Conservation (phyloP, 2,329 filamentous ascomycete genomes). For the Colletotrichum sp. region DNA sequence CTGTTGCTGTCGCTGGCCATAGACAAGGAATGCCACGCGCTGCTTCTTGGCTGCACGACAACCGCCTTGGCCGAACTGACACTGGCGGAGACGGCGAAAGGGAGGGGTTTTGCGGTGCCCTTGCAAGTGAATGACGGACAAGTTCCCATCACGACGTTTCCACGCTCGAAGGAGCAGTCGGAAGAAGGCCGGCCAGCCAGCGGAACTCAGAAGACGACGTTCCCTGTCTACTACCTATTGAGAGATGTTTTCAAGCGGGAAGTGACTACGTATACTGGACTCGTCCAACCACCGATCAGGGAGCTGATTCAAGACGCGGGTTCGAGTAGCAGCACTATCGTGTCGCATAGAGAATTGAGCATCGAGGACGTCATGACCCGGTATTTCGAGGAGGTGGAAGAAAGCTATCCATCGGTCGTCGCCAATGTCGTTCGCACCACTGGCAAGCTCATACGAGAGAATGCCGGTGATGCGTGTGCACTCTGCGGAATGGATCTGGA, state of each 20-base stretch:
- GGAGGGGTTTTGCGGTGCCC: conserved; percentile 82
- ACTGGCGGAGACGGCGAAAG: conserved; percentile 88
- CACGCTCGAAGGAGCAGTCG: background rate
- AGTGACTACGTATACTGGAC: conserved; percentile 67
- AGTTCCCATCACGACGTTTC: conserved; percentile 29
- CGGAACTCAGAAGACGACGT: conserved; percentile 24
- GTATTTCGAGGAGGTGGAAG: conserved; percentile 87
- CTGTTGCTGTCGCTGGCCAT: conserved; percentile 72
- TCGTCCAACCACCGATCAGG: conserved; percentile 57
- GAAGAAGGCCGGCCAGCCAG: background rate
- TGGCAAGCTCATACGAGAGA: conserved; percentile 71
- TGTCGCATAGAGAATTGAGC: conserved; percentile 77
- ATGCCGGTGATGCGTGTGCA: conserved; percentile 55
- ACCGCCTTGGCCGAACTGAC: conserved; percentile 87
- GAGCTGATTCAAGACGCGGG: conserved; percentile 42
- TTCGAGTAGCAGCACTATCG: conserved; percentile 41
- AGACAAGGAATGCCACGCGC: conserved; percentile 64
- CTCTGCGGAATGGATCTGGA: conserved; percentile 74
- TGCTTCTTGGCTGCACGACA: conserved; percentile 86
- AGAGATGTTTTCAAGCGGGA: conserved; percentile 87
- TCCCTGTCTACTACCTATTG: conserved; percentile 75
- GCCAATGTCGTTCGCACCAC: conserved; percentile 94
- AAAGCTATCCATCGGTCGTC: conserved; percentile 87
- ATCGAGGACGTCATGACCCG: conserved; percentile 90
- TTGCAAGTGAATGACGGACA: conserved; percentile 82